Base-by-base conservation (phyloP, 805 yeast genomes). In the Monosporozyma servazzii region DNA sequence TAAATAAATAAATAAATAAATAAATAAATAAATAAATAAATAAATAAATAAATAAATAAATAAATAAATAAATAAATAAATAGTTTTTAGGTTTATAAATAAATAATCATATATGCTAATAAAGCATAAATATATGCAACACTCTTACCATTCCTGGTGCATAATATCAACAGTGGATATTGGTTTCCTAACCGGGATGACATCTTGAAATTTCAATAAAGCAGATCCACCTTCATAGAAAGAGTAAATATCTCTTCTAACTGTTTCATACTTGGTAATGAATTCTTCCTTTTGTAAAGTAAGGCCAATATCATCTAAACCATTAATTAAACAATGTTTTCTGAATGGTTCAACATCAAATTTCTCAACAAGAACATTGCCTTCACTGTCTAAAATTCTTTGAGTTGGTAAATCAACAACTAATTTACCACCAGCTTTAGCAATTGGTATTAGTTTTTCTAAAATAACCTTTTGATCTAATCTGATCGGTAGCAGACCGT, bases 291-390 rank as follows among this genome's bases (percentile, higher is more conserved):
- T 89, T 71, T 90, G 91, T 62, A 93, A 73, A 49, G 99, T 93
- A 64, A 93, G 79, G 45, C 98, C 98, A 71, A 93, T 93, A 68
- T 93, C 99, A 69, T 93, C 99, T 56, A 93, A 81, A 57, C 99
- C 99, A 58, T 93, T 88, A 52, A 91, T 74, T 61, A 93, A 77
- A 68, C 98, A 93, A 71, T 91, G 96, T 72, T 90, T 89, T 78
- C 97, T 85, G 78, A 90, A 93, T 37, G 75, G 78, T 69, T 91
- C 99, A 55, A 93, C 81, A 4, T 88, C 96, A 60, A 93, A 93
- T 58, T 84, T 77, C 11, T 82, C 89, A 33, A 89, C 84, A 52
- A 90, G 74, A 39, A 86, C 85, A 61, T 86, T 85, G 53, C 84
- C 89, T 49, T 79, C 73, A 55, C 80, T 76, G 53, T 78, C 81